Conservation (phyloP, 306 rosid genomes). For the Rosa lucieae region DNA sequence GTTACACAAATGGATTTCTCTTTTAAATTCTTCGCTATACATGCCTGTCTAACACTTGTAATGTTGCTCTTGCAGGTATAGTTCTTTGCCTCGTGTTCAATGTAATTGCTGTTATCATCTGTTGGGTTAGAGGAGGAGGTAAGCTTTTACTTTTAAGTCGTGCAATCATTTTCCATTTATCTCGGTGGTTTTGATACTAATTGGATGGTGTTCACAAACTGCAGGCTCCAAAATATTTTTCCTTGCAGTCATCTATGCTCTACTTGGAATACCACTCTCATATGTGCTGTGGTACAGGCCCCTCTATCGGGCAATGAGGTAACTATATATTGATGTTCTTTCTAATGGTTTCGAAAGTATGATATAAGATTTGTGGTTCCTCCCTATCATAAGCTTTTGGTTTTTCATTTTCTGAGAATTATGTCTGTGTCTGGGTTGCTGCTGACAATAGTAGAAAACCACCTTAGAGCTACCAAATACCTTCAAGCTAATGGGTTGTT, state of each 20-base stretch:
- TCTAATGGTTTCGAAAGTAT: background rate
- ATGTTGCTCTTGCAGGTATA: conserved; percentile 61
- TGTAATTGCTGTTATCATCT: conserved; percentile 67
- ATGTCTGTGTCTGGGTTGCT: background rate
- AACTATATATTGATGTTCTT: conserved; percentile 5
- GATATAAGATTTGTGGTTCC: background rate
- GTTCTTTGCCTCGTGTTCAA: conserved; percentile 87
- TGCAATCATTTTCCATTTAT: background rate
- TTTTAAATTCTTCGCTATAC: background rate
- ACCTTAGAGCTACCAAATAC: background rate
- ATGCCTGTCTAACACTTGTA: conserved; percentile 2
- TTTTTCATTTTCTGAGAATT: background rate
- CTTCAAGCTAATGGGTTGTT: background rate
- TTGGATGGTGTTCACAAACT: conserved; percentile 33
- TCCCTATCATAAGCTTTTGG: background rate
- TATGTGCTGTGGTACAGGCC: conserved; percentile 98
- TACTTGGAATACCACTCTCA: conserved; percentile 89
- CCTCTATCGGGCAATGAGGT: conserved; percentile 98
- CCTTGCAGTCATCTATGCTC: conserved; percentile 88
- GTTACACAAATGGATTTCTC: background rate
- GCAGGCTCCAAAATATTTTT: conserved; percentile 90
- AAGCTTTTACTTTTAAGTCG: conserved; percentile 27
- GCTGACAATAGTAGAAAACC: background rate
- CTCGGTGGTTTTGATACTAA: conserved; percentile 21
- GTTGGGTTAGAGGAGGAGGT: conserved; percentile 98